These are phyloP conservation scores for Pachysolen tannophilus DNA, from an alignment of 805 yeast species.

Conservation along the genomic window DNA sequence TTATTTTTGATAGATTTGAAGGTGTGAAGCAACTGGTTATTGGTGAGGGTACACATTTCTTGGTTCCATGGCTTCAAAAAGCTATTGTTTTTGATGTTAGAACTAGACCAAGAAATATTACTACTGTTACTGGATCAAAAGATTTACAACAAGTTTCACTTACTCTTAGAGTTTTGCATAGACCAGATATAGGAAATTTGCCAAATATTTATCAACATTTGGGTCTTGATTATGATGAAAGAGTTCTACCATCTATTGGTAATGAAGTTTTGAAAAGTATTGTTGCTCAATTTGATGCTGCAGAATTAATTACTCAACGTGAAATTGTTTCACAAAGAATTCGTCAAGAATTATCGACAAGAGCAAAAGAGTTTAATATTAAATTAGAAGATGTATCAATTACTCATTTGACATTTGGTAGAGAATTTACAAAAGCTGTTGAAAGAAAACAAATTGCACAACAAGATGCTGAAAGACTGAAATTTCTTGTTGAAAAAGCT, in stretches of 20 bases:
- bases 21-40: slow-evolving; percentile 87
- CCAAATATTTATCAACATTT: slow-evolving; percentile 86
- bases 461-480: slow-evolving; percentile 98
- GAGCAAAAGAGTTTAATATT: slow-evolving; percentile 87
- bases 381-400: slow-evolving; percentile 94
- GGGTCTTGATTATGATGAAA: slow-evolving; percentile 92
- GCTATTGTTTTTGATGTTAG: slow-evolving; percentile 89
- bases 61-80: slow-evolving; percentile 92
- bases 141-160: slow-evolving; percentile 93
- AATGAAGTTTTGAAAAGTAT: slow-evolving; percentile 84
- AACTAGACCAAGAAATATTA: slow-evolving; percentile 89
- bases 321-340: slow-evolving; percentile 88
- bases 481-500: slow-evolving; percentile 87
- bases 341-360: slow-evolving; percentile 71
- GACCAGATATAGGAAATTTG: slow-evolving; percentile 80
- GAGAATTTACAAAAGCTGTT: slow-evolving; percentile 95
- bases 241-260: slow-evolving; percentile 88
- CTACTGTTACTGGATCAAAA: slow-evolving; percentile 94
- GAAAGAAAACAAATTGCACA: slow-evolving; percentile 99
- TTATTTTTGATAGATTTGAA: slow-evolving; percentile 81
- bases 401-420: slow-evolving; percentile 95
- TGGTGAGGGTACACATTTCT: slow-evolving; percentile 96
- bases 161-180: slow-evolving; percentile 85
- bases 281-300: slow-evolving; percentile 93
- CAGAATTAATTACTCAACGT: slow-evolving; percentile 94